Base-by-base conservation (phyloP, 1,284 basidiomycete genomes). In the Ganoderma lucidum region DNA sequence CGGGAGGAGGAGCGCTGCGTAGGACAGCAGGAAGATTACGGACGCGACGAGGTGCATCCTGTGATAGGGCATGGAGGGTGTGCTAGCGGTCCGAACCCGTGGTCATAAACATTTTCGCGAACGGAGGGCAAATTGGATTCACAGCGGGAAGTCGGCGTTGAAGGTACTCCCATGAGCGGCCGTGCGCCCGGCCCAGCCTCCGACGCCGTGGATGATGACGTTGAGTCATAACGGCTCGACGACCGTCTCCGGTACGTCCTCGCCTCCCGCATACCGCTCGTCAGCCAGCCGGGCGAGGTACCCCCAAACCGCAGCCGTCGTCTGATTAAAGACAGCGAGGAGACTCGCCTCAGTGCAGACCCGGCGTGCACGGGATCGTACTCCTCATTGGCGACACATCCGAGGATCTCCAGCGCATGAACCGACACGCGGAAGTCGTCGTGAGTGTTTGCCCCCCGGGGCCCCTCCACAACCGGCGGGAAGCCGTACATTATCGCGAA, bases 11-110 rank as follows among this genome's bases (percentile, higher is more conserved):
- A 70, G 76, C 1, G 73, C 66, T 44, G 80, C 64, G 62, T 82
- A 79, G 5, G 82, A 77, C 30, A 83, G 67, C 77, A 86, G 83
- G 44, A 86, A 72, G 48, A 51, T 51, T 2, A 80, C 75, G 2
- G 85, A 87, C 0, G 84, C 87, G 41, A 85, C 81, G 12, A 84
- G 73, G 70, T 87, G 86, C 80, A 84, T 81, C 14, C 82, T 83
- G 62, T 28, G 15, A 55, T 23, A 14, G 9, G 28, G 42, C 42
- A 32, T 14, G 14, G n/a, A 14, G 51, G 12, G 30, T 30, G 14
- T 55, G 15, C 28, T 55, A 55, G 48, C 48, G 48, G 48, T 55
- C 28, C 30, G 28, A 32, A 17, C 15, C 30, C 15, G 30, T 30
- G 28, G 32, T 4, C 28, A 14, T 32, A 17, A 14, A 14, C 53